Base-by-base conservation (phyloP, 2,329 filamentous ascomycete genomes). In the Pseudodiploospora longispora region DNA sequence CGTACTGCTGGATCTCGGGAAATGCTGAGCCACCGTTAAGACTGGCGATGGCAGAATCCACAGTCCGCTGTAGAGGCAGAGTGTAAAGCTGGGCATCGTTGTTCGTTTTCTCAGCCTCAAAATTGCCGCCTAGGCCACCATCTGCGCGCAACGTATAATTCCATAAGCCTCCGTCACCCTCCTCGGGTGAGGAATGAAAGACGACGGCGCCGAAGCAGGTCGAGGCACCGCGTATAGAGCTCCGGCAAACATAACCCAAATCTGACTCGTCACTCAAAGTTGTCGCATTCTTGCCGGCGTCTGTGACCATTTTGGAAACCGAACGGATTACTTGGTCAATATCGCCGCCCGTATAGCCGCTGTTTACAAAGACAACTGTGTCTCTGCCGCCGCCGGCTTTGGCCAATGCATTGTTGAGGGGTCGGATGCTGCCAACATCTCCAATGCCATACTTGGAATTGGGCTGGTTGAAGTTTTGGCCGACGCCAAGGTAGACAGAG, bases 401-500 rank as follows among this genome's bases (percentile, higher is more conserved):
- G 30, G 61, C 58, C 27, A 94, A 70, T 1, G 80, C 85, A 50
- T 83, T 69, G 32, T 68, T 58, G 30, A 93, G 71, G n/a, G 78
- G 74, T 42, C 78, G 74, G 49, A 94, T 65, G 1, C 79, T 70
- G 4, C 64, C 67, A 1, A 78, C 63, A 1, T 71, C 62, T 33
- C 80, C 83, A 53, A 94, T 80, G 38, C 88, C 88, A 56, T 76
- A 94, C 9, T 75, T 67, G 3, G 83, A 81, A 4, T 84, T 80
- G 2, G 86, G 81, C 2, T 87, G 75, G 57, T 91, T 90, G 50
- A 94, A 76, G 59, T 87, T 87, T 51, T 85, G 80, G 6, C 86
- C 82, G 60, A 83, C 87, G 37, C 70, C 73, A 31, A 82, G 66
- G 50, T 81, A 80, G 27, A 72, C 64, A 37, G 74, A 71, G 42